These are phyloP conservation scores for Miamiensis avidus DNA, from an alignment of 169 alveolate genomes.

Conservation along the genomic window DNA sequence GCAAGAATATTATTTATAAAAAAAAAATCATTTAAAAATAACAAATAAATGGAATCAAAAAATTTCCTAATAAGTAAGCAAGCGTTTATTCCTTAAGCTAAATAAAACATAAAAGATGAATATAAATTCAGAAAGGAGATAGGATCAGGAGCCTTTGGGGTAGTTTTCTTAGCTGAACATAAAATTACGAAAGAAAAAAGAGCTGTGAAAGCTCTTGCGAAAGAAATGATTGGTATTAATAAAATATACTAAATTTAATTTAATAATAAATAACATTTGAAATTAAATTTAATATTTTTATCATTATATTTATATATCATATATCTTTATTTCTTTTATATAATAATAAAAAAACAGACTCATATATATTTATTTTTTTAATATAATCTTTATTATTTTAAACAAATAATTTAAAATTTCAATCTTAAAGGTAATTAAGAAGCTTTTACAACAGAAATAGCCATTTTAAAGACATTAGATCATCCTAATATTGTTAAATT, in stretches of 20 bases:
- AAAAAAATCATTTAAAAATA: no score
- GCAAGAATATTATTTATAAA: no score
- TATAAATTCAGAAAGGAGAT: constrained; percentile 65
- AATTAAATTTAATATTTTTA: background rate
- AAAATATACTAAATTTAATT: constrained; percentile 56
- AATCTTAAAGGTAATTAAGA: background rate
- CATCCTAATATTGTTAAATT: constrained; percentile 76
- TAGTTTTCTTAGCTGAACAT: constrained; percentile 67
- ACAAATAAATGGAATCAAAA: background rate
- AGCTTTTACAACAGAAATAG: background rate
- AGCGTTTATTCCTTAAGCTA: background rate
- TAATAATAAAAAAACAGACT: no score
- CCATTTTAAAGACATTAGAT: constrained; percentile 36
- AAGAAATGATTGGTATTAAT: constrained; percentile 57
- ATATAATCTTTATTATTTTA: no score
- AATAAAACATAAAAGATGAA: constrained; percentile 49
- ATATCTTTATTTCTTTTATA: background rate
- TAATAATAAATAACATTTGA: constrained; percentile 49
- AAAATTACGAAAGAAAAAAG: constrained; percentile 54
- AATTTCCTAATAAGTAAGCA: no score
- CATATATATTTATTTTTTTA: no score
- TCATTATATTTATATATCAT: background rate
- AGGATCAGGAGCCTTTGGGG: constrained; percentile 79
- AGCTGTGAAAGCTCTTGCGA: constrained; percentile 72
- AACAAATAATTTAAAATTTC: no score